phyloP scores from a whole-genome alignment of 768 basidiomycete genomes.

The Suillus subalutaceus region DNA sequence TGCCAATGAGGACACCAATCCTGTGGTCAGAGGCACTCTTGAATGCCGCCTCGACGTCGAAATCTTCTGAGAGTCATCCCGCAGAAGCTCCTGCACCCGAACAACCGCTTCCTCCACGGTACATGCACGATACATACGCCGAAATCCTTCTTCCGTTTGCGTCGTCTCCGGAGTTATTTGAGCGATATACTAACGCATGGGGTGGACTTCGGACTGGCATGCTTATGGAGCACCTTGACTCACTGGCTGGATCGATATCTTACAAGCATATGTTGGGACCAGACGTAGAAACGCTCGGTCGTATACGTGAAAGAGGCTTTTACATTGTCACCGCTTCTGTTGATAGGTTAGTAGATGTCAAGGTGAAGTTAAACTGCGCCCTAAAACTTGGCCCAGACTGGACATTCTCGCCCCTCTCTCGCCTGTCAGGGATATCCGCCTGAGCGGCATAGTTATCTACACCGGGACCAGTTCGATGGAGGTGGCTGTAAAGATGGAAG shows the following conservation, averaged over 20 bases:
- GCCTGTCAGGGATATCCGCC: conserved; percentile 65
- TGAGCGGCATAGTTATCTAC: conserved; percentile 82
- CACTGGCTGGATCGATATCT: conserved; percentile 81
- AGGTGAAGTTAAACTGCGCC: not conserved
- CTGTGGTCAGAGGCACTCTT: conserved; percentile 65
- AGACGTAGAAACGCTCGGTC: conserved; percentile 52
- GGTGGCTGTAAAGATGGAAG: conserved; percentile 86
- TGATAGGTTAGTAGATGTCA: conserved; percentile 53
- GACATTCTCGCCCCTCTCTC: conserved; percentile 67
- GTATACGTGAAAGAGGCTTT: conserved; percentile 64
- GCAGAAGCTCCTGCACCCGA: conserved; percentile 16
- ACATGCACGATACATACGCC: conserved; percentile 75
- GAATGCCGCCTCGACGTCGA: conserved; percentile 32
- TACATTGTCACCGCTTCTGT: conserved; percentile 87
- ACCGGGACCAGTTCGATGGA: conserved; percentile 81
- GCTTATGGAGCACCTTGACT: conserved; percentile 82
- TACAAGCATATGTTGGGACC: conserved; percentile 84
- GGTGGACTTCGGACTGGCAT: conserved; percentile 74
- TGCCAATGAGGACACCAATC: conserved; percentile 54
- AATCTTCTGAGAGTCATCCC: conserved; percentile 19
- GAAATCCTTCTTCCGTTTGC: conserved; percentile 68
- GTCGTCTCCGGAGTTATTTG: conserved; percentile 58
- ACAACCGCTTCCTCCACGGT: conserved; percentile 42
- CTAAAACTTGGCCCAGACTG: conserved; percentile 42
- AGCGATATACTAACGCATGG: conserved; percentile 70